A percentile compares a stretch with the other conserved stretches of the same genome.
phyloP scores from a whole-genome alignment of 2,329 filamentous ascomycete genomes.

The Clonostachys byssicola region DNA sequence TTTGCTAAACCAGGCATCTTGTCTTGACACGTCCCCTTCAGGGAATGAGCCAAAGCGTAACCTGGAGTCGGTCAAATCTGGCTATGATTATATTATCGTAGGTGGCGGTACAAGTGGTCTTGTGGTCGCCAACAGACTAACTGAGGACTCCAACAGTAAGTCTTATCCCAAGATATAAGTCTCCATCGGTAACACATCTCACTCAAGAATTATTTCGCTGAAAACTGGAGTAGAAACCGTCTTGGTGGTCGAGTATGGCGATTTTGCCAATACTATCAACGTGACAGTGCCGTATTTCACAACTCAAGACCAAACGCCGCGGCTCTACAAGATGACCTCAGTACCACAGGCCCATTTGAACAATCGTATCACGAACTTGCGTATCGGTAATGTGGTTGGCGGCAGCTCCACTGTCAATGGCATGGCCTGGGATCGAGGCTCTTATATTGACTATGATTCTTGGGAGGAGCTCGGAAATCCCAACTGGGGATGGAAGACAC shows the following conservation, averaged over 20 bases:
- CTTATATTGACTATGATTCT: slow-evolving; percentile 18
- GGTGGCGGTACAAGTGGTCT: slow-evolving; percentile 23
- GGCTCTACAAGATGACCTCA: slow-evolving; percentile 10
- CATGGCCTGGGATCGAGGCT: slow-evolving; percentile 20
- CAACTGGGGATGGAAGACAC: slow-evolving; percentile 26
- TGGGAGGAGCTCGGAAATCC: slow-evolving; percentile 31
- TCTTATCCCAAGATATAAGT: background rate
- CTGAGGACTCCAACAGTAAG: slow-evolving; percentile 5
- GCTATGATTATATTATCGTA: slow-evolving; percentile 19
- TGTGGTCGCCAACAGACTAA: slow-evolving; percentile 20
- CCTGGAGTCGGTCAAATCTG: background rate
- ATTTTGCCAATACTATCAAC: slow-evolving; percentile 14
- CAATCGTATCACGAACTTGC: slow-evolving; percentile 10
- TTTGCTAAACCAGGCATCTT: too few relatives aligned
- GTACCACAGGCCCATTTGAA: slow-evolving; percentile 15
- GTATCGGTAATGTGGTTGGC: slow-evolving; percentile 17
- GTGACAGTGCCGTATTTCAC: slow-evolving; percentile 12
- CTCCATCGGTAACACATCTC: too few relatives aligned
- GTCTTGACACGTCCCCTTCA: too few relatives aligned
- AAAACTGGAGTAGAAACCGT: slow-evolving; percentile 9
- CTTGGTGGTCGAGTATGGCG: slow-evolving; percentile 19
- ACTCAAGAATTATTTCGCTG: background rate
- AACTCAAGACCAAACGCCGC: slow-evolving; percentile 7
- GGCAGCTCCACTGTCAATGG: slow-evolving; percentile 21
- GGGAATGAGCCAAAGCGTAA: background rate